Percentiles rank a stretch among this genome's conserved stretches.
Conservation (phyloP, 108 stramenopile genomes). For the Cyclotella kingstonii region DNA sequence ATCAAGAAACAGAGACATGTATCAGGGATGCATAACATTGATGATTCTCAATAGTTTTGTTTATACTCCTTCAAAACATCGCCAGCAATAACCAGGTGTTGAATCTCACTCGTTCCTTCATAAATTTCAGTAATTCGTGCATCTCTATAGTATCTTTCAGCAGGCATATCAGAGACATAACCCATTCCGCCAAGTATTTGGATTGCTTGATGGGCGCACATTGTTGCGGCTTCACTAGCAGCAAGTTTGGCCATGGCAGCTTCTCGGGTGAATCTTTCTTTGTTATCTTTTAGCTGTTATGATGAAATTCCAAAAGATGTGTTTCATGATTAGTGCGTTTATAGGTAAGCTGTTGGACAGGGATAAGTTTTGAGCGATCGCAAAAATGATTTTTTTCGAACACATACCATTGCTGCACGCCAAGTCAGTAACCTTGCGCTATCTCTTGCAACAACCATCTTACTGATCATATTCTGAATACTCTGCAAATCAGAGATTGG, state of each 20-base stretch:
- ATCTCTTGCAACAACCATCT: constrained; percentile 87
- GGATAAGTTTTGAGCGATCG: neutral
- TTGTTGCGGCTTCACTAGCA: constrained; percentile 94
- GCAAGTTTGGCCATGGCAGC: constrained; percentile 97
- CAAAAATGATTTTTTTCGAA: neutral
- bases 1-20: too few relatives aligned
- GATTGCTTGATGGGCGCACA: constrained; percentile 94
- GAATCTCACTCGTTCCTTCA: constrained; percentile 95
- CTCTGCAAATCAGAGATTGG: constrained; percentile 92
- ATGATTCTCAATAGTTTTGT: constrained; percentile 38
- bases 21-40: too few relatives aligned
- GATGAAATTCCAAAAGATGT: neutral
- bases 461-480: constrained; percentile 89
- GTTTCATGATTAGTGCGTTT: neutral
- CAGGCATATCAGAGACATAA: constrained; percentile 97
- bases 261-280: constrained; percentile 82
- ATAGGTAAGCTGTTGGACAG: neutral
- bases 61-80: constrained; percentile 95
- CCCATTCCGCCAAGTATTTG: constrained; percentile 96
- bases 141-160: constrained; percentile 95
- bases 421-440: constrained; percentile 94
- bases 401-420: constrained; percentile 72
- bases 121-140: constrained; percentile 98
- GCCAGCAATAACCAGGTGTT: constrained; percentile 93
- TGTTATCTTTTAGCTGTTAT: constrained; percentile 77